Conservation (phyloP, 192 early-diverging fungal genomes). For the Linnemannia schmuckeri region DNA sequence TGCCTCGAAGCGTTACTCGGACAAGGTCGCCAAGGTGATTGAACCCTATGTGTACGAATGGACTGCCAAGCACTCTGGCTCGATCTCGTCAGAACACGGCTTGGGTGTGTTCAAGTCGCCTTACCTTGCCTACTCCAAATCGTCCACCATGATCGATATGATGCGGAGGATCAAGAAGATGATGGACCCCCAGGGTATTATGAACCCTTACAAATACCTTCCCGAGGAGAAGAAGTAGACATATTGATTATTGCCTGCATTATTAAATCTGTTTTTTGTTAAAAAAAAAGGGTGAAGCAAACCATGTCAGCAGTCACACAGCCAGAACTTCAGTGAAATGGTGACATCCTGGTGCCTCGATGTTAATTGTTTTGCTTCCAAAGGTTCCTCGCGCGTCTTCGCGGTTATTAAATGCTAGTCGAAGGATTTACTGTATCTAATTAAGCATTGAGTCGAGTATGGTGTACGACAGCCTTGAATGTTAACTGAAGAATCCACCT, state of each 20-base stretch:
- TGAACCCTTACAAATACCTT: constrained; percentile 91
- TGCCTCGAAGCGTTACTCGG: constrained; percentile 75
- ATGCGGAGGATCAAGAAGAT: constrained; percentile 92
- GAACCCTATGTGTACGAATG: constrained; percentile 95
- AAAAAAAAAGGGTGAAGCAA: not conserved
- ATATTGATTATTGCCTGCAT: not conserved
- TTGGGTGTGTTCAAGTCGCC: constrained; percentile 87
- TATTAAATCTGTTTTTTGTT: not conserved
- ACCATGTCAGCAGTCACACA: not conserved
- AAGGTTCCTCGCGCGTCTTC: not conserved
- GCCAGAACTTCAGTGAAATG: not conserved
- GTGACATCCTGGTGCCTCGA: not conserved
- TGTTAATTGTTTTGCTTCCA: not conserved
- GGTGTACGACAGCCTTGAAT: too few species aligned
- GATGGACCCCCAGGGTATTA: constrained; percentile 95
- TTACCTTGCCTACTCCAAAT: constrained; percentile 88
- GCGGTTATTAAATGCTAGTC: too few species aligned
- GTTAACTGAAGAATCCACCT: too few species aligned
- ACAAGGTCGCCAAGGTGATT: constrained; percentile 76
- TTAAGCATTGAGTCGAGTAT: too few species aligned
- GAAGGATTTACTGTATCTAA: too few species aligned
- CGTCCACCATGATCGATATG: constrained; percentile 79
- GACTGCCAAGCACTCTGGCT: constrained; percentile 62
- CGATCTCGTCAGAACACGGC: constrained; percentile 80
- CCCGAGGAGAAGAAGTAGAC: constrained; percentile 47